phyloP scores from a whole-genome alignment of 2,329 filamentous ascomycete species.

The Lachnum nothofagi region DNA sequence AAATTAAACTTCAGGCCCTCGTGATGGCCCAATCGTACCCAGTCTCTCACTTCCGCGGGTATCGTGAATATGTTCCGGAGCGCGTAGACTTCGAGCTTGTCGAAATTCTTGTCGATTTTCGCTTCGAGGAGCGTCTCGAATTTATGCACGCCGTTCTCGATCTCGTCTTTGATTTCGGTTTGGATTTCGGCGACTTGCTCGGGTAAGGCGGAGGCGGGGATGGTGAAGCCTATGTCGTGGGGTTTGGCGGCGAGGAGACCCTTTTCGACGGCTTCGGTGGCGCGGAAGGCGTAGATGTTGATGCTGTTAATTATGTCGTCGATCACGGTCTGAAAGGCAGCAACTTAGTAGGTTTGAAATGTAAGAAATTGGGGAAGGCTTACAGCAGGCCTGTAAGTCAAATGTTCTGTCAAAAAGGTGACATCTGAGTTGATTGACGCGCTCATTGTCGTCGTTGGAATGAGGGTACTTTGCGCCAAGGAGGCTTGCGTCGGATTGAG shows the following conservation, averaged over 20 bases:
- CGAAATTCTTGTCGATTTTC: slow-evolving; percentile 78
- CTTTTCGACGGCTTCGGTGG: slow-evolving; percentile 79
- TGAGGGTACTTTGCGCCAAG: neutral
- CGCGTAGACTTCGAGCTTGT: slow-evolving; percentile 84
- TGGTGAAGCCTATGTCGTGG: slow-evolving; percentile 72
- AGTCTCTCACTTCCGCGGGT: slow-evolving; percentile 65
- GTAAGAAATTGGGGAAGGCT: too few species aligned
- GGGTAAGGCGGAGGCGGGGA: slow-evolving; percentile 39
- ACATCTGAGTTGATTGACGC: slow-evolving; percentile 35
- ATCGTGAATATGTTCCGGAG: slow-evolving; percentile 79
- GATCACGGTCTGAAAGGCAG: slow-evolving; percentile 65
- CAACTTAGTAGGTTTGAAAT: too few species aligned
- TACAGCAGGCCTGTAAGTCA: slow-evolving; percentile 89
- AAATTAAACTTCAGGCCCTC: slow-evolving; percentile 39
- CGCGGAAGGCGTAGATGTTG: slow-evolving; percentile 88
- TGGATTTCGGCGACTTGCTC: slow-evolving; percentile 43
- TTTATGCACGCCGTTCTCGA: slow-evolving; percentile 83
- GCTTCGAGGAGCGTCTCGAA: slow-evolving; percentile 76
- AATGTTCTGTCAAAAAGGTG: slow-evolving; percentile 85
- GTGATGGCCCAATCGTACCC: slow-evolving; percentile 82
- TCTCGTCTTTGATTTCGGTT: slow-evolving; percentile 59
- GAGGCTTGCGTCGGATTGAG: neutral
- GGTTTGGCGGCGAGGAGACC: slow-evolving; percentile 72
- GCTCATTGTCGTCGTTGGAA: slow-evolving; percentile 21
- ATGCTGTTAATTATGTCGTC: slow-evolving; percentile 98